Base-by-base conservation (phyloP, 768 basidiomycete species). In the Suillus clintonianus region DNA sequence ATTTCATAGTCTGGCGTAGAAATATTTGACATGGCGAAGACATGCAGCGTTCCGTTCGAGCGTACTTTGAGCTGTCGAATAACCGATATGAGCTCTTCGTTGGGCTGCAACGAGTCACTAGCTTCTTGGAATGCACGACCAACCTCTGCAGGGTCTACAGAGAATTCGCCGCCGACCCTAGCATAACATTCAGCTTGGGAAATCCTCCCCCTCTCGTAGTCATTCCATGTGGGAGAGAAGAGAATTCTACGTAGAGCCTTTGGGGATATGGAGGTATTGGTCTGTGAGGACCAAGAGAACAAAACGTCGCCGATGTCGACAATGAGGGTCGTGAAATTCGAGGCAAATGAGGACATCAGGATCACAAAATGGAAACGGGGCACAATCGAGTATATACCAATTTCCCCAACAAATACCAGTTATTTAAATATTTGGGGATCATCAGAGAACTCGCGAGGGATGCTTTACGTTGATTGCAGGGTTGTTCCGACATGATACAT, bases 21-120 rank as follows among this genome's bases (percentile, higher is more conserved):
- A 34, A 88, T 86, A 71, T 88, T 88, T 41, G 84, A 86, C 83
- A 86, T 85, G 37, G 85, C 85, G 59, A 81, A 85, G 41, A 87
- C 77, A 14, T 70, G 76, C 1, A 85, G 70, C 7, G 68, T 60
- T 22, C 71, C 73, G 13, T 73, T 61, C 4, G 77, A 75, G 61
- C 79, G 74, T 7, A 66, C 64, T 64, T 82, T 83, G 50, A 87
- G 74, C 53, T 84, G 78, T 3, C 77, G 77, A 45, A 87, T 80
- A 32, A 87, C 71, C 10, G 70, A 67, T 41, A 84, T 79, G 67
- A 86, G 74, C n/a, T 77, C 72, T 32, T 79, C 68, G 67, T 87
- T 77, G 9, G 81, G 74, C 43, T 75, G 71, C 15, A 86, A 72
- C 11, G 85, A 83, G 30, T 81, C 79, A 1, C 83, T 79, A 43